A percentile compares a stretch with the other conserved stretches of the same genome.
phyloP scores from a whole-genome alignment of 768 basidiomycete species.

The Boletus pseudopeckii region DNA sequence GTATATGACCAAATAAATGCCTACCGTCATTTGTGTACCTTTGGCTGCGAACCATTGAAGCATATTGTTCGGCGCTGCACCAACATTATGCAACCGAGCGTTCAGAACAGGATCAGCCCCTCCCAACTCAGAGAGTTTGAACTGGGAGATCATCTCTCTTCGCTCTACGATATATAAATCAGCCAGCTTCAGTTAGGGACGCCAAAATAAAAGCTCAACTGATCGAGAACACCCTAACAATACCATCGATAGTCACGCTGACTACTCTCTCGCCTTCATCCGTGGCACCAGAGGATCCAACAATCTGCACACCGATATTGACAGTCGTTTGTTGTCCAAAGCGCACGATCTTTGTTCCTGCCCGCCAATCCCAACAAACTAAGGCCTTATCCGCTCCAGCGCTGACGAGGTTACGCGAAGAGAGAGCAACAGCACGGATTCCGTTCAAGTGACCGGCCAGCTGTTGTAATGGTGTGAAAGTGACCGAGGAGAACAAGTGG shows the following conservation, averaged over 20 bases:
- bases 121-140: slow-evolving; percentile 79
- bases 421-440: slow-evolving; percentile 85
- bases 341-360: slow-evolving; percentile 82
- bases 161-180: slow-evolving; percentile 37
- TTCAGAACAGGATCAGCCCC: slow-evolving; percentile 62
- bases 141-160: slow-evolving; percentile 90
- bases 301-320: slow-evolving; percentile 86
- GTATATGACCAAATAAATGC: slow-evolving; percentile 18
- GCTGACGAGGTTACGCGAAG: slow-evolving; percentile 80
- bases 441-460: slow-evolving; percentile 85
- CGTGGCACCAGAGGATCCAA: slow-evolving; percentile 42
- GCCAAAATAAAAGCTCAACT: slow-evolving; percentile 45
- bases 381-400: slow-evolving; percentile 70
- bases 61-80: slow-evolving; percentile 82
- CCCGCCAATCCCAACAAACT: slow-evolving; percentile 89
- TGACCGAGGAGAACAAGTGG: slow-evolving; percentile 82
- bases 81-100: slow-evolving; percentile 71
- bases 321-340: slow-evolving; percentile 93
- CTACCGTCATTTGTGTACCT: slow-evolving; percentile 84
- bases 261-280: slow-evolving; percentile 79
- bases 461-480: slow-evolving; percentile 80
- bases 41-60: slow-evolving; percentile 93
- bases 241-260: slow-evolving; percentile 89
- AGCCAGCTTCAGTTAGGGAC: neutral
- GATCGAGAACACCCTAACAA: slow-evolving; percentile 88